Evolutionary conservation across 2,329 filamentous ascomycete genomes (phyloP), one percentile per base, ranked within the genome.

Genomic region (Pestalotiopsis sp.): DNA sequence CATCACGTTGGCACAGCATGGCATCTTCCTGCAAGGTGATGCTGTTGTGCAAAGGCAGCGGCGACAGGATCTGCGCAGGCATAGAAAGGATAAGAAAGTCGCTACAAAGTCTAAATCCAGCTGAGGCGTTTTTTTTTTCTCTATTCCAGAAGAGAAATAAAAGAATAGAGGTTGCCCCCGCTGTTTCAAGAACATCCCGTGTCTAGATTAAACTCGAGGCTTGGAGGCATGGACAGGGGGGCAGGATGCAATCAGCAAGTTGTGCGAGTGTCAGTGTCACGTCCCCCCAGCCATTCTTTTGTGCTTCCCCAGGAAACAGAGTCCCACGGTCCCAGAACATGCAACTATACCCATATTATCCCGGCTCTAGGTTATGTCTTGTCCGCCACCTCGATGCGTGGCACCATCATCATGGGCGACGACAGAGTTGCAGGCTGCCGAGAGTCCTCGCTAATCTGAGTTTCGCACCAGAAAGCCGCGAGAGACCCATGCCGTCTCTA

Each of bases 351-450:
- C 13, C 13, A 39, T 12, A 20, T 38, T 36, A 62, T n/a, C 59
- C 59, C 4, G 59, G 59, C 20, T 39, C 59, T 36, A 62, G 59
- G 59, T 62, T 62, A 62, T 62, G 59, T 62, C 31, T 59, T 2
- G 27, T 59, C 57, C 14, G 57, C 57, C 57, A 59, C 57, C 57
- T 27, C 14, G 12, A 39, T 39, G 59, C 17, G 14, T 17, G 7
- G 45, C 45, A 52, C 23, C 14, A 17, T 36, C 27, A 39, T 31
- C 38, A 62, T 62, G 59, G 25, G 20, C n/a, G 27, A 27, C 23
- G 27, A 59, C 23, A 36, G 23, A 27, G 27, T 36, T 59, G 57
- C 27, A 36, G 25, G 25, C 9, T 59, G 57, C 57, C 57, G 57
- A 59, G 31, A 27, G 14, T 59, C 17, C 59, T 62, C 59, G 31